A percentile compares a stretch with the other conserved stretches of the same genome.
These are phyloP conservation scores for Starmerella potacharoeniae DNA, from an alignment of 805 yeast genomes.

Conservation along the genomic window DNA sequence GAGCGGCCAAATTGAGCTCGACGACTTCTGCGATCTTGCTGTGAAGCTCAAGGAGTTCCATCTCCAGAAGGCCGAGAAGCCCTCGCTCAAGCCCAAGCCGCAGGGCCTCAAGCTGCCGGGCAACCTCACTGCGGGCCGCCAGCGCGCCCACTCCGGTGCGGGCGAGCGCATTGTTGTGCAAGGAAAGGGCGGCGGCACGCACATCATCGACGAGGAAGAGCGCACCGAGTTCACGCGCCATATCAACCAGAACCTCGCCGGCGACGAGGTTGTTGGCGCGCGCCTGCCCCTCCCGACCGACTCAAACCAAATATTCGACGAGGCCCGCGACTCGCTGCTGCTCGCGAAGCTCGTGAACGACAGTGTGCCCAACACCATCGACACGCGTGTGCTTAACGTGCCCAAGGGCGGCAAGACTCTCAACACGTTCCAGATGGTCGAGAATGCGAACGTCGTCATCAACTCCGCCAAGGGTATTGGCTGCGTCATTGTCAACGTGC, in stretches of 20 bases:
- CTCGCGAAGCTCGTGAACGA: slow-evolving; percentile 89
- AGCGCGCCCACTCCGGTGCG: slow-evolving; percentile 24
- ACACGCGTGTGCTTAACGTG: slow-evolving; percentile 87
- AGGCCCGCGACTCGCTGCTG: slow-evolving; percentile 89
- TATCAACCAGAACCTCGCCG: slow-evolving; percentile 81
- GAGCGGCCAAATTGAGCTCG: slow-evolving; percentile 91
- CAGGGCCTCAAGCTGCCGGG: slow-evolving; percentile 22
- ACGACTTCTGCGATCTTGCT: slow-evolving; percentile 77
- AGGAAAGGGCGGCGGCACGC: slow-evolving; percentile 88
- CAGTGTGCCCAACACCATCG: slow-evolving; percentile 96
- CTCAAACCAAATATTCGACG: slow-evolving; percentile 90
- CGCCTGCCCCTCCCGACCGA: slow-evolving; percentile 88
- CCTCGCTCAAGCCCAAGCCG: slow-evolving; percentile 22
- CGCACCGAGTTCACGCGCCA: slow-evolving; percentile 92
- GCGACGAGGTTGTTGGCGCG: slow-evolving; percentile 73
- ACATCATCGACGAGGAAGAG: slow-evolving; percentile 95
- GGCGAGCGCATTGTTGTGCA: slow-evolving; percentile 57
- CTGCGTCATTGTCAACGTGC: slow-evolving; percentile 94
- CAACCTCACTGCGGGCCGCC: slow-evolving; percentile 13
- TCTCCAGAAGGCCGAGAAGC: slow-evolving; percentile 10
- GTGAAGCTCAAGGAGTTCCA: slow-evolving; percentile 58
- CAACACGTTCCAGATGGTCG: slow-evolving; percentile 90
- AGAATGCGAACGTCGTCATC: slow-evolving; percentile 93
- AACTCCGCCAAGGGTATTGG: slow-evolving; percentile 99
- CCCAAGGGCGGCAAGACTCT: slow-evolving; percentile 71